Percentiles rank a stretch among this genome's conserved stretches.
phyloP scores from a whole-genome alignment of 768 basidiomycete species.

The Collybia nuda region DNA sequence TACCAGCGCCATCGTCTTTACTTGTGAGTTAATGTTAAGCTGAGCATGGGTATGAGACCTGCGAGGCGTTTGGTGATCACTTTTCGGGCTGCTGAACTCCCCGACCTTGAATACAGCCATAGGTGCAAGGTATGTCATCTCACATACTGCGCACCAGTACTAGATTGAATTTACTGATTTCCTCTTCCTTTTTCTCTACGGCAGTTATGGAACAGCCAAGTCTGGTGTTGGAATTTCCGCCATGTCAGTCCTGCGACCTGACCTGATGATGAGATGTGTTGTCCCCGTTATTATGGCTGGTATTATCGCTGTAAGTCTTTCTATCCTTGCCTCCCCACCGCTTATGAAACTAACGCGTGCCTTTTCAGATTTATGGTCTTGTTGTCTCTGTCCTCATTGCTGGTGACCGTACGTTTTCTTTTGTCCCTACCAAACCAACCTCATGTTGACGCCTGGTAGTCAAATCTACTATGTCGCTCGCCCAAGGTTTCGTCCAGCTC shows the following conservation, averaged over 20 bases:
- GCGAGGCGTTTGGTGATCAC: neutral
- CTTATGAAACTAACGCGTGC: neutral
- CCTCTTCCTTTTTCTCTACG: conserved; percentile 7
- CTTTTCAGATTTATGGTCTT: conserved; percentile 85
- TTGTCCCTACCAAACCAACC: neutral
- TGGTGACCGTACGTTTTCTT: conserved; percentile 64
- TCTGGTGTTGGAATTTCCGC: conserved; percentile 97
- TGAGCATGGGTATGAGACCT: neutral
- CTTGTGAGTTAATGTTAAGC: conserved; percentile 61
- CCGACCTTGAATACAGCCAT: conserved; percentile 51
- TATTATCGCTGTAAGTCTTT: conserved; percentile 91
- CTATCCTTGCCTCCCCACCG: neutral
- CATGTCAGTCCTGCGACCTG: conserved; percentile 96
- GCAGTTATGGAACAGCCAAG: conserved; percentile 97
- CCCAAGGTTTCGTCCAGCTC: conserved; percentile 90
- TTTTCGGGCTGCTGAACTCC: conserved; percentile 6
- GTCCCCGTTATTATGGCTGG: conserved; percentile 99
- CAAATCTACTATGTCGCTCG: conserved; percentile 77
- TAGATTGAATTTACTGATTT: conserved; percentile 1
- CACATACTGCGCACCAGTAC: conserved; percentile 5
- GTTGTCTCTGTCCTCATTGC: conserved; percentile 99
- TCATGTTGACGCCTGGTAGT: conserved; percentile 42
- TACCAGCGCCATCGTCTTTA: conserved; percentile 96
- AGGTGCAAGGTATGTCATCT: conserved; percentile 69
- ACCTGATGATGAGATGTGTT: conserved; percentile 97